Percentiles rank a stretch among this genome's conserved stretches.
Evolutionary conservation across 2,329 filamentous ascomycete genomes (phyloP).

Genomic region (Tolypocladium tundrense): DNA sequence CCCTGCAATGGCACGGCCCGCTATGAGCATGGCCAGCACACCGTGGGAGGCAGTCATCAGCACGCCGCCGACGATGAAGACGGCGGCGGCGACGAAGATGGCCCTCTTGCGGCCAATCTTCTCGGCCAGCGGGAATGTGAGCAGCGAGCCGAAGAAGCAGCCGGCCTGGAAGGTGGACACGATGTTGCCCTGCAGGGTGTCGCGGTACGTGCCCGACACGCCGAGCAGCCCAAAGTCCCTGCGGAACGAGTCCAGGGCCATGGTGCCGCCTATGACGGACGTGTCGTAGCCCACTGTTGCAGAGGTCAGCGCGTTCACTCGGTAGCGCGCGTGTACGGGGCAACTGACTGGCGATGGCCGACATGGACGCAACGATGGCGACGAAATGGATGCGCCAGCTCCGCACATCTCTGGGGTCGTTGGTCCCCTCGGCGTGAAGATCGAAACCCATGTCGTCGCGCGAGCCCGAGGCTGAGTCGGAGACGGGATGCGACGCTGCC

Average conservation of each 20-base stretch:
- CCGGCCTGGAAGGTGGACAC: slow-evolving; percentile 28
- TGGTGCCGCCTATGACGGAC: slow-evolving; percentile 28
- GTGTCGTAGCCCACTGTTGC: slow-evolving; percentile 24
- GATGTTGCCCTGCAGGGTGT: slow-evolving; percentile 27
- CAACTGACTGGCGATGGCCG: slow-evolving; percentile 14
- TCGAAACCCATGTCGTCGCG: slow-evolving; percentile 9
- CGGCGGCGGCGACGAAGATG: slow-evolving; percentile 30
- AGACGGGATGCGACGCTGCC: too few relatives aligned
- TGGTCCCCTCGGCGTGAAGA: slow-evolving; percentile 5
- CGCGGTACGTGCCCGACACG: slow-evolving; percentile 13
- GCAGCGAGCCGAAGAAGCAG: slow-evolving; percentile 28
- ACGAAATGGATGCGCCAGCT: slow-evolving; percentile 17
- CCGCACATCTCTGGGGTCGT: slow-evolving; percentile 10
- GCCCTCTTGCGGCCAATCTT: slow-evolving; percentile 34
- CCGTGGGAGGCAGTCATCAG: slow-evolving; percentile 24
- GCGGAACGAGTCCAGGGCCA: slow-evolving; percentile 25
- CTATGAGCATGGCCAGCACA: slow-evolving; percentile 28
- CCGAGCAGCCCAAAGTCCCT: slow-evolving; percentile 22
- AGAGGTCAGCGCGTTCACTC: not conserved
- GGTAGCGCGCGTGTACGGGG: not conserved
- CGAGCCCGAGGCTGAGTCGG: too few relatives aligned
- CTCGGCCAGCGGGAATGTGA: slow-evolving; percentile 36
- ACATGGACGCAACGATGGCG: slow-evolving; percentile 16
- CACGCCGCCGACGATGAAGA: slow-evolving; percentile 28
- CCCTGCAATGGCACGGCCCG: slow-evolving; percentile 39